Evolutionary conservation across 2,329 filamentous ascomycete species (phyloP).

Genomic region (Monosporascus sp.): DNA sequence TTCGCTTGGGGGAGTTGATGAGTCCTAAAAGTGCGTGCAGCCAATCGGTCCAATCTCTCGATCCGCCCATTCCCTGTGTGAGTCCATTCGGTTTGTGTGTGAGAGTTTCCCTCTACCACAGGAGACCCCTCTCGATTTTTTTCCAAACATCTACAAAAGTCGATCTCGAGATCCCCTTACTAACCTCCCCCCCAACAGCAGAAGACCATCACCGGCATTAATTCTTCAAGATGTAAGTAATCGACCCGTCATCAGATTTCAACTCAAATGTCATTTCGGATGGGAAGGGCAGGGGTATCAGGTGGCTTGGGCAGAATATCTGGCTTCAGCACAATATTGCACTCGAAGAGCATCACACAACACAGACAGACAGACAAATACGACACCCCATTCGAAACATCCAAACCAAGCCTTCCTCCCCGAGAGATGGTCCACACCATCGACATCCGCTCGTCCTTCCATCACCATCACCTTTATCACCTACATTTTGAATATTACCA

Average conservation of each 20-base stretch:
- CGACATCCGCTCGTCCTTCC: not conserved
- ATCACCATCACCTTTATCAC: not conserved
- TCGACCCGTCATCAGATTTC: not conserved
- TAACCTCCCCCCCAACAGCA: conserved; percentile 23
- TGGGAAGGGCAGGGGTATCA: too few species aligned
- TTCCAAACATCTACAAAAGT: not conserved
- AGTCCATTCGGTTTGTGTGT: not conserved
- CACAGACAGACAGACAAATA: not conserved
- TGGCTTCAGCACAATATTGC: not conserved
- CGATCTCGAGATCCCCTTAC: conserved; percentile 10
- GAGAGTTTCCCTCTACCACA: not conserved
- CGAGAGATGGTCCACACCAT: not conserved
- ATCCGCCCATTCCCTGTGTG: not conserved
- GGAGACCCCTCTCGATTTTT: conserved; percentile 1
- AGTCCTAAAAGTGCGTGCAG: not conserved
- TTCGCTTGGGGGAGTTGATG: not conserved
- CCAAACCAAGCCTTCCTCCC: not conserved
- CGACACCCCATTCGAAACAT: not conserved
- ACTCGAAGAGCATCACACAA: not conserved
- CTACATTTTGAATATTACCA: not conserved
- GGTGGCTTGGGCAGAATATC: not conserved
- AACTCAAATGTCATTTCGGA: not conserved
- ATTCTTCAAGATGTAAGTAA: conserved; percentile 27
- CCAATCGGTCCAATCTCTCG: not conserved
- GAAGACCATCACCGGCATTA: conserved; percentile 22